These are phyloP conservation scores for Aspergillus spinulosporus DNA, from an alignment of 2,329 filamentous ascomycete species.

Conservation along the genomic window DNA sequence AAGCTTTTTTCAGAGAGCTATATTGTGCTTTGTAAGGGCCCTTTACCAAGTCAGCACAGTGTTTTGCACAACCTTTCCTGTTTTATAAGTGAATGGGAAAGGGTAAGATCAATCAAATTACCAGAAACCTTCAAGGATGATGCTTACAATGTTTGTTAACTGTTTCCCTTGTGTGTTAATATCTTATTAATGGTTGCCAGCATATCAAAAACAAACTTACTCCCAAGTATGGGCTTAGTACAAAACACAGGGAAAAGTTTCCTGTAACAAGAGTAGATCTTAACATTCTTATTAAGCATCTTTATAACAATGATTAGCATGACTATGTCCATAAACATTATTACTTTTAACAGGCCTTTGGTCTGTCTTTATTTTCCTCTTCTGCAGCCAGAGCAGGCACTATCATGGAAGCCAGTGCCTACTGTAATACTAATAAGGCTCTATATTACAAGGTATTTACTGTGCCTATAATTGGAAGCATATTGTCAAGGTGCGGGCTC, in stretches of 20 bases:
- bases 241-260: background rate
- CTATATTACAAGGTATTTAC: background rate
- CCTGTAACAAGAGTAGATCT: background rate
- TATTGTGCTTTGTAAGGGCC: background rate
- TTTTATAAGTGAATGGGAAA: slow-evolving; percentile 4
- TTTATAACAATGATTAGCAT: background rate
- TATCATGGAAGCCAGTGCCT: background rate
- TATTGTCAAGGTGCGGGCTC: too few relatives aligned
- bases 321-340: background rate
- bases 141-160: background rate
- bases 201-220: slow-evolving; percentile 1
- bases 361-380: background rate
- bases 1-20: background rate
- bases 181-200: background rate
- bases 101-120: background rate
- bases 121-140: background rate
- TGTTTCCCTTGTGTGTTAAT: background rate
- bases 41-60: background rate
- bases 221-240: background rate
- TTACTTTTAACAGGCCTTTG: background rate
- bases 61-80: background rate
- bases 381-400: background rate
- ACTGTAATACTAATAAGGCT: background rate
- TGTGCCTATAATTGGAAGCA: background rate
- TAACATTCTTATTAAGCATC: background rate